These are phyloP conservation scores for Litchi chinensis DNA, from an alignment of 345 rosid species.

Conservation along the genomic window DNA sequence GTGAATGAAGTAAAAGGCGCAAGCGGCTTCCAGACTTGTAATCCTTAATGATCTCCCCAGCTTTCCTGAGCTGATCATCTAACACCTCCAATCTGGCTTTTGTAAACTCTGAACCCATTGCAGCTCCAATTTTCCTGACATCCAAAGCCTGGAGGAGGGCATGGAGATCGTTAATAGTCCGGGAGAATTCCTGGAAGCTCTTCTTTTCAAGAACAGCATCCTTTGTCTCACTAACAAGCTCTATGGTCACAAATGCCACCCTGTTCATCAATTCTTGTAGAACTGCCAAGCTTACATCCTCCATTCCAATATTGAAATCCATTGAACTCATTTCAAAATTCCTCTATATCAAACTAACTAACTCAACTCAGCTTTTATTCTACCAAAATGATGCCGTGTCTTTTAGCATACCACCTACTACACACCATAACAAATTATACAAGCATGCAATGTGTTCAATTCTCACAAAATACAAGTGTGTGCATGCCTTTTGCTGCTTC, in stretches of 20 bases:
- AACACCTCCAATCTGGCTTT: constrained; percentile 33
- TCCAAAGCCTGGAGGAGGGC: constrained; percentile 35
- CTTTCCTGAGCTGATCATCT: constrained; percentile 33
- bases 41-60: constrained; percentile 34
- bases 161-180: constrained; percentile 33
- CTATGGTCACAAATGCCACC: constrained; percentile 35
- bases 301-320: constrained; percentile 28
- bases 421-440: background rate
- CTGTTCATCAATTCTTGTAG: constrained; percentile 47
- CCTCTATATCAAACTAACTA: background rate
- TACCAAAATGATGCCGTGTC: background rate
- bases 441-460: background rate
- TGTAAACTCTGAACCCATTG: constrained; percentile 35
- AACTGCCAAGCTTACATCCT: constrained; percentile 35
- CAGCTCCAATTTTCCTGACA: constrained; percentile 35
- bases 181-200: constrained; percentile 39
- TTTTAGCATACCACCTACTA: background rate
- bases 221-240: constrained; percentile 38
- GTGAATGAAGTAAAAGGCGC: constrained; percentile 38
- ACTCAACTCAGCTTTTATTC: background rate
- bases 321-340: background rate
- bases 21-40: constrained; percentile 43
- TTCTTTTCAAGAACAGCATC: constrained; percentile 41
- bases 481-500: background rate
- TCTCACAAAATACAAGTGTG: background rate